These are phyloP conservation scores for Alisma plantagoaquatica DNA, from an alignment of 106 monocot genomes.

Conservation along the genomic window DNA sequence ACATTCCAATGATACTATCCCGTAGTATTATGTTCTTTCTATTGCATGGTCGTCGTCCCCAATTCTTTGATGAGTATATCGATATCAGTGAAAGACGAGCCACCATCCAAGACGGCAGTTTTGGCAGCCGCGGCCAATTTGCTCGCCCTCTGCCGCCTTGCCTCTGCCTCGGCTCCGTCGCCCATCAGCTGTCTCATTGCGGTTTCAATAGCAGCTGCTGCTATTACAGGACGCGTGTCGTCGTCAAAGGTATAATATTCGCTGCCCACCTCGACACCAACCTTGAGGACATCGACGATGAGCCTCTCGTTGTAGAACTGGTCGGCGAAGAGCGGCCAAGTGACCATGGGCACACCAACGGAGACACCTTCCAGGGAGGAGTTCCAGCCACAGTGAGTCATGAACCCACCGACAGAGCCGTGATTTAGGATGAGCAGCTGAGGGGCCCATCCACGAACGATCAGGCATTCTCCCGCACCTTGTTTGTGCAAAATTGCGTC, in stretches of 20 bases:
- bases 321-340: constrained; percentile 14
- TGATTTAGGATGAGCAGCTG: too few relatives aligned
- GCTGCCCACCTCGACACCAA: constrained; percentile 6
- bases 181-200: neutral
- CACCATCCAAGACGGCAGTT: neutral
- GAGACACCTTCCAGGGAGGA: constrained; percentile 4
- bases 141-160: neutral
- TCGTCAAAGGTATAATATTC: neutral
- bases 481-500: constrained; percentile 3
- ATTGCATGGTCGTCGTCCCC: too few relatives aligned
- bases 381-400: too few relatives aligned
- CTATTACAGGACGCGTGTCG: neutral
- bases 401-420: too few relatives aligned
- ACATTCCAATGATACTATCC: too few relatives aligned
- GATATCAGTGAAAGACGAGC: neutral
- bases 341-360: constrained; percentile 11
- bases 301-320: too few relatives aligned
- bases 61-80: neutral
- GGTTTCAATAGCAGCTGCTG: too few relatives aligned
- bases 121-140: neutral
- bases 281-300: constrained; percentile 8
- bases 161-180: neutral
- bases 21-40: too few relatives aligned
- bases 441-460: too few relatives aligned
- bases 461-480: neutral